Evolutionary conservation across 2,329 filamentous ascomycete genomes (phyloP).

Genomic region (Fusarium vanettenii): DNA sequence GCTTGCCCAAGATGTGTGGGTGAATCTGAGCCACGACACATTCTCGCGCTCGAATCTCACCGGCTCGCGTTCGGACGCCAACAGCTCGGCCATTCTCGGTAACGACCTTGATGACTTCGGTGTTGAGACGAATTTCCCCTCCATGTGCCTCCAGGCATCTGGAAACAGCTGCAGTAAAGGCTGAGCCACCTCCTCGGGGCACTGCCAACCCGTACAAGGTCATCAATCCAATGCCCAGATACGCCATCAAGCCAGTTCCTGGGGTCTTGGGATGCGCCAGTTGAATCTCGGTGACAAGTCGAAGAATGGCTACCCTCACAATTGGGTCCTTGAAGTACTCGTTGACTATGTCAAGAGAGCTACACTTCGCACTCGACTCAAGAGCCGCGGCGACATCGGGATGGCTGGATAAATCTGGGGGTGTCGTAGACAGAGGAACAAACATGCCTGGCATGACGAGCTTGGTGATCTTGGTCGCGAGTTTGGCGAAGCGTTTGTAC

Average conservation of each 20-base stretch:
- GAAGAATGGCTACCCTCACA: neutral
- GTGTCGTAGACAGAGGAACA: neutral
- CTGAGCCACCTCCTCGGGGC: neutral
- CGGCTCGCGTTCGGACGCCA: neutral
- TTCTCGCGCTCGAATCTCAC: neutral
- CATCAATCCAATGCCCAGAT: neutral
- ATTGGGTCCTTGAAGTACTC: neutral
- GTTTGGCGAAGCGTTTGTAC: neutral
- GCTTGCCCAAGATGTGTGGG: neutral
- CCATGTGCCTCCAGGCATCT: neutral
- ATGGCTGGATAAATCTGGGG: neutral
- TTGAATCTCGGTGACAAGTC: neutral
- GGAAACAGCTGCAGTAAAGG: neutral
- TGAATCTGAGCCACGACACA: neutral
- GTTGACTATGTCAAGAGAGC: neutral
- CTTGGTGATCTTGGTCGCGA: neutral
- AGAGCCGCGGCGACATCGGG: neutral
- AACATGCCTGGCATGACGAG: neutral
- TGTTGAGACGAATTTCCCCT: neutral
- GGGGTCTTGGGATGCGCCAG: neutral
- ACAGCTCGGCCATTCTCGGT: neutral
- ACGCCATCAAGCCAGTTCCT: neutral
- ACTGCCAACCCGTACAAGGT: neutral
- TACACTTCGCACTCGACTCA: neutral
- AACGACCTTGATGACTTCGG: neutral